These are phyloP conservation scores for Vitis vinifera DNA, from an alignment of 164 flowering plant genomes.

Conservation along the genomic window ASM3070453v1 NC_081812.1:12484501-12485000, in stretches of 20 bases:
- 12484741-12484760: slow-evolving; percentile 97
- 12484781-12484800: slow-evolving; percentile 57
- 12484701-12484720: slow-evolving; percentile 96
- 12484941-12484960: slow-evolving; percentile 96
- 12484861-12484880: too few relatives aligned
- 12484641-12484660: slow-evolving; percentile 94
- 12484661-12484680: slow-evolving; percentile 99
- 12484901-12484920: not conserved
- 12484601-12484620: slow-evolving; percentile 91
- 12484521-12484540: slow-evolving; percentile 97
- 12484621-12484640: slow-evolving; percentile 90
- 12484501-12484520: slow-evolving; percentile 98
- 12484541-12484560: slow-evolving; percentile 97
- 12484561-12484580: slow-evolving; percentile 97
- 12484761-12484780: slow-evolving; percentile 96
- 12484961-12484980: slow-evolving; percentile 87
- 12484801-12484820: too few relatives aligned
- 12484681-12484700: slow-evolving; percentile 99
- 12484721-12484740: slow-evolving; percentile 98
- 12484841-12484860: too few relatives aligned
- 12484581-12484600: slow-evolving; percentile 99
- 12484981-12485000: slow-evolving; percentile 98
- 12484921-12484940: slow-evolving; percentile 49
- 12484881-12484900: too few relatives aligned
- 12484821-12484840: too few relatives aligned